phyloP scores from a whole-genome alignment of 768 basidiomycete genomes.

The Fibroporia radiculosa region DNA sequence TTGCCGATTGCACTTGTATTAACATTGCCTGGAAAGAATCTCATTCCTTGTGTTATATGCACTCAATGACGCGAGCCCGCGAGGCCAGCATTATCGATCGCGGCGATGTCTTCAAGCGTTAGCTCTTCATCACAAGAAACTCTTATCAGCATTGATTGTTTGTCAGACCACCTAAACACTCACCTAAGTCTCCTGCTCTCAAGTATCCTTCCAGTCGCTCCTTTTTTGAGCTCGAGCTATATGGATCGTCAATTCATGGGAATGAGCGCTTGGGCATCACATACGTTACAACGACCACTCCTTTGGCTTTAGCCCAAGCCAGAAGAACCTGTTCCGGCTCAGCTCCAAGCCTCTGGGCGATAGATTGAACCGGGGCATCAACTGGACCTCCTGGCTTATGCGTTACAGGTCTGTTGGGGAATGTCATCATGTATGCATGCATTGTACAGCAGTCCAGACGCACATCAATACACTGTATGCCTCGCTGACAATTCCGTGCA shows the following conservation, averaged over 20 bases:
- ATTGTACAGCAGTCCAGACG: conserved; percentile 10
- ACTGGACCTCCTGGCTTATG: conserved; percentile 52
- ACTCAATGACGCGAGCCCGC: conserved; percentile 21
- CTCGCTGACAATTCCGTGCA: conserved; percentile 59
- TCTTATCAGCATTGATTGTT: neutral
- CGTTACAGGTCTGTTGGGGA: conserved; percentile 46
- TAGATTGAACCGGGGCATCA: conserved; percentile 47
- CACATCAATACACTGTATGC: conserved; percentile 65
- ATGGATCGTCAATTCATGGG: neutral
- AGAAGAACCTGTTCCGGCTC: conserved; percentile 62
- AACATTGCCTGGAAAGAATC: neutral
- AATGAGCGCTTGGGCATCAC: conserved; percentile 5
- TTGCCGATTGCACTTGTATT: too few relatives aligned
- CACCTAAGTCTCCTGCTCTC: conserved; percentile 56
- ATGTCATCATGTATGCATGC: neutral
- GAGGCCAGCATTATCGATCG: conserved; percentile 52
- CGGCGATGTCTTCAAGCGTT: conserved; percentile 39
- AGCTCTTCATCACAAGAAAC: conserved; percentile 30
- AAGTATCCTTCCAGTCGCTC: conserved; percentile 61
- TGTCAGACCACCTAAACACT: conserved; percentile 13
- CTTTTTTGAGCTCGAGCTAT: conserved; percentile 59
- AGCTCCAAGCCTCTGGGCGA: conserved; percentile 42
- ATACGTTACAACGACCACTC: conserved; percentile 57
- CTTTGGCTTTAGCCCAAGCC: conserved; percentile 68
- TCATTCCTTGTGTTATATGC: neutral